These are phyloP conservation scores for Gossypium anomalum DNA, from an alignment of 345 rosid genomes.

Conservation along the genomic window DNA sequence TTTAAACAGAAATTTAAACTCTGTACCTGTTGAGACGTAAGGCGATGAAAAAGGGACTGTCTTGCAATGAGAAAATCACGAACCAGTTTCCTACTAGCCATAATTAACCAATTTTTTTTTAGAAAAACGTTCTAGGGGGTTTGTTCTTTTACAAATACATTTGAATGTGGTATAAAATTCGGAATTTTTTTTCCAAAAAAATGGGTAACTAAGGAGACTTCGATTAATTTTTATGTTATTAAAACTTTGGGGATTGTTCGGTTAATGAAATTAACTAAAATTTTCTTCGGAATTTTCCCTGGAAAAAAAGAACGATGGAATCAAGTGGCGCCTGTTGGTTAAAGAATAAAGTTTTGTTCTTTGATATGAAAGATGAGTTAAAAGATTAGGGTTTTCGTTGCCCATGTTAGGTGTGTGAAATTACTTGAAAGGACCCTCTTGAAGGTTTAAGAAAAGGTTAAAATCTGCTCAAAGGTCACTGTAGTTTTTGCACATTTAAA, in stretches of 20 bases:
- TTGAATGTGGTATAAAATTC: background rate
- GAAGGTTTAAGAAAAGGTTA: background rate
- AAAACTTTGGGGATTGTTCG: background rate
- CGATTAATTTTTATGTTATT: background rate
- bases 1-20: background rate
- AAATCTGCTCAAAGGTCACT: no score
- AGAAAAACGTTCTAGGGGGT: background rate
- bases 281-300: background rate
- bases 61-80: conserved; percentile 57
- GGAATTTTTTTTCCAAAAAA: background rate
- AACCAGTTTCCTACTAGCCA: conserved; percentile 79
- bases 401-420: background rate
- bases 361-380: background rate
- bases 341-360: background rate
- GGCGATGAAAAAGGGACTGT: conserved; percentile 38
- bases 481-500: no score
- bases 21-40: conserved; percentile 43
- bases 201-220: background rate
- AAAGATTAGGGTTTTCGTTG: background rate
- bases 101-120: conserved; percentile 23
- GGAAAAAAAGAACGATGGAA: background rate
- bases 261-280: background rate
- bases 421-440: background rate
- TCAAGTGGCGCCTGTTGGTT: background rate
- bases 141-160: background rate